A percentile compares a stretch with the other conserved stretches of the same genome.
Conservation (phyloP, 2,329 filamentous ascomycete species). For the Aspergillus fijiensis region DNA sequence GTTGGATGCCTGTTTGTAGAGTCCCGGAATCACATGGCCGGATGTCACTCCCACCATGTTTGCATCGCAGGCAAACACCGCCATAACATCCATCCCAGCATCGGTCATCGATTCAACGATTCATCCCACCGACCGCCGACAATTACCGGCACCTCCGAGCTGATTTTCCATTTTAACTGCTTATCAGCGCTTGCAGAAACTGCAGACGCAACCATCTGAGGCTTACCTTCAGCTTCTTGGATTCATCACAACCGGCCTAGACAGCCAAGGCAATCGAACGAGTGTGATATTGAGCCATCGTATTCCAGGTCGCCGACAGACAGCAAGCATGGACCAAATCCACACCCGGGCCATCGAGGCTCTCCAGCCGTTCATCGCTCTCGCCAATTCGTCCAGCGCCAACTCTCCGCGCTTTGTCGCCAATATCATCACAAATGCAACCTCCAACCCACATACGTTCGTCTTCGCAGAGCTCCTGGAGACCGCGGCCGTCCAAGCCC, state of each 20-base stretch:
- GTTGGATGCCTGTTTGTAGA: too few relatives aligned
- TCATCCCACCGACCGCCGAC: neutral
- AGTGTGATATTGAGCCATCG: neutral
- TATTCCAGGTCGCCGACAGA: neutral
- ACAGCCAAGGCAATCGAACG: too few relatives aligned
- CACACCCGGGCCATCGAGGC: slow-evolving; percentile 58
- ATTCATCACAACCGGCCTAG: too few relatives aligned
- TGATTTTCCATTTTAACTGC: neutral
- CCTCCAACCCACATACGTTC: slow-evolving; percentile 83
- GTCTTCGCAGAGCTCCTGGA: slow-evolving; percentile 92
- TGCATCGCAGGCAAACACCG: slow-evolving; percentile 2
- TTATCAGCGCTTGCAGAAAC: neutral
- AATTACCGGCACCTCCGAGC: neutral
- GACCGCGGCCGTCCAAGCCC: slow-evolving; percentile 72
- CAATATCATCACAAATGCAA: slow-evolving; percentile 83
- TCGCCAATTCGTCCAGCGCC: slow-evolving; percentile 73
- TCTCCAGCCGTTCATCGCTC: slow-evolving; percentile 80
- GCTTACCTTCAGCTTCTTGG: too few relatives aligned
- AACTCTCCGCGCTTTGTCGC: slow-evolving; percentile 76
- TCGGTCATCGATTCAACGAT: neutral
- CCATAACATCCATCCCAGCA: neutral
- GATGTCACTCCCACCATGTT: slow-evolving; percentile 1
- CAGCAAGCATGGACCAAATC: slow-evolving; percentile 47
- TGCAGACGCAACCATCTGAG: too few relatives aligned
- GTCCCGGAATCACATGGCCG: neutral